A percentile compares a stretch with the other conserved stretches of the same genome.
phyloP scores from a whole-genome alignment of 2,329 filamentous ascomycete species.

The Epichloe coenophiala region DNA sequence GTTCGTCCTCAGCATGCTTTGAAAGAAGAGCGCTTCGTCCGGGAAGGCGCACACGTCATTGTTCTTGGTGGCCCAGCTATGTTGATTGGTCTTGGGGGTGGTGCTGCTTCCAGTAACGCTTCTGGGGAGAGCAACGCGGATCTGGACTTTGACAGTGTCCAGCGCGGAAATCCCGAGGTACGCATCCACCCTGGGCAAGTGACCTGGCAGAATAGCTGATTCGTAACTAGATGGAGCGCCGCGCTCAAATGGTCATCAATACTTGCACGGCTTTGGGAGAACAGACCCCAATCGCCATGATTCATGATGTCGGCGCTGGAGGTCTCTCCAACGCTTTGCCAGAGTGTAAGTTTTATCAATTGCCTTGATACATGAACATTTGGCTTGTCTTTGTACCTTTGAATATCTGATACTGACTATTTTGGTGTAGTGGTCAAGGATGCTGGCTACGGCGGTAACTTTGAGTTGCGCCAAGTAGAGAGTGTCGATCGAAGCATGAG shows the following conservation, averaged over 20 bases:
- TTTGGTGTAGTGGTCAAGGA: conserved; percentile 58
- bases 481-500: conserved; percentile 86
- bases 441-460: conserved; percentile 77
- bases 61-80: conserved; percentile 93
- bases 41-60: conserved; percentile 77
- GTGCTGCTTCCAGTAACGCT: conserved; percentile 82
- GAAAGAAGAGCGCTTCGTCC: conserved; percentile 68
- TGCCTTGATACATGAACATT: neutral
- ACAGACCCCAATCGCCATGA: conserved; percentile 85
- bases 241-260: conserved; percentile 97
- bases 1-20: conserved; percentile 83
- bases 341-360: conserved; percentile 33
- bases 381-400: neutral
- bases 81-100: conserved; percentile 95
- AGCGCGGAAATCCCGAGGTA: conserved; percentile 80
- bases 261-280: conserved; percentile 74
- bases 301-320: conserved; percentile 93
- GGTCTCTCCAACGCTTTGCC: conserved; percentile 65
- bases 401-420: neutral
- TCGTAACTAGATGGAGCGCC: conserved; percentile 55
- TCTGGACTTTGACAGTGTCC: conserved; percentile 92
- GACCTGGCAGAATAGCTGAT: neutral
- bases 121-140: conserved; percentile 83
- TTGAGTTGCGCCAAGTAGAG: conserved; percentile 89
- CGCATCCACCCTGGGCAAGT: neutral